These are phyloP conservation scores for Erysiphe pulchra DNA, from an alignment of 2,329 filamentous ascomycete genomes.

Conservation along the genomic window DNA sequence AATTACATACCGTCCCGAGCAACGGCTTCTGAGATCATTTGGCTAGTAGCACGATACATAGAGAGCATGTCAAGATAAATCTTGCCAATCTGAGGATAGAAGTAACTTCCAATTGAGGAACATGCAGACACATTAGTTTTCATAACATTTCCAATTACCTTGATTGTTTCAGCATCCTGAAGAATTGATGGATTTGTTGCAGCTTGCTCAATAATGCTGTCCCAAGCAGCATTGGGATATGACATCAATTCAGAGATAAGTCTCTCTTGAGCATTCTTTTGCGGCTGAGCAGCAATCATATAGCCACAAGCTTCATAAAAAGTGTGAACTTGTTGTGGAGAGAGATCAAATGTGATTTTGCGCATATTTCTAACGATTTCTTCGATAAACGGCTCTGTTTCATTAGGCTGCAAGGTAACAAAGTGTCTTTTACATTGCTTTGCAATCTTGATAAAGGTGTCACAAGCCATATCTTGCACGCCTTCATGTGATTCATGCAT, in stretches of 20 bases:
- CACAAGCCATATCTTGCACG: conserved; percentile 98
- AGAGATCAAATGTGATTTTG: conserved; percentile 86
- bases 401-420: conserved; percentile 80
- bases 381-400: conserved; percentile 90
- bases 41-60: conserved; percentile 96
- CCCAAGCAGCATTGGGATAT: conserved; percentile 83
- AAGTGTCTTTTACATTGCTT: conserved; percentile 96
- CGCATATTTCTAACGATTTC: conserved; percentile 91
- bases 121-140: conserved; percentile 99
- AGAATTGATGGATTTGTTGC: conserved; percentile 66
- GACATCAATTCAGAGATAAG: conserved; percentile 81
- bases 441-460: conserved; percentile 98
- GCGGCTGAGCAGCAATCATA: conserved; percentile 95
- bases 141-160: conserved; percentile 98
- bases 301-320: conserved; percentile 98
- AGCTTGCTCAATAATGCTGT: conserved; percentile 73
- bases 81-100: conserved; percentile 89
- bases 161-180: conserved; percentile 85
- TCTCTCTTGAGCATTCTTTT: conserved; percentile 80
- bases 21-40: conserved; percentile 83
- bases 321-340: conserved; percentile 90
- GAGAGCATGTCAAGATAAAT: conserved; percentile 98
- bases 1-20: conserved; percentile 42
- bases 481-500: conserved; percentile 99
- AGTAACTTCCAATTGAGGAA: conserved; percentile 86